Evolutionary conservation across 2,329 filamentous ascomycete genomes (phyloP).

Genomic region (Fusarium bulbicola): DNA sequence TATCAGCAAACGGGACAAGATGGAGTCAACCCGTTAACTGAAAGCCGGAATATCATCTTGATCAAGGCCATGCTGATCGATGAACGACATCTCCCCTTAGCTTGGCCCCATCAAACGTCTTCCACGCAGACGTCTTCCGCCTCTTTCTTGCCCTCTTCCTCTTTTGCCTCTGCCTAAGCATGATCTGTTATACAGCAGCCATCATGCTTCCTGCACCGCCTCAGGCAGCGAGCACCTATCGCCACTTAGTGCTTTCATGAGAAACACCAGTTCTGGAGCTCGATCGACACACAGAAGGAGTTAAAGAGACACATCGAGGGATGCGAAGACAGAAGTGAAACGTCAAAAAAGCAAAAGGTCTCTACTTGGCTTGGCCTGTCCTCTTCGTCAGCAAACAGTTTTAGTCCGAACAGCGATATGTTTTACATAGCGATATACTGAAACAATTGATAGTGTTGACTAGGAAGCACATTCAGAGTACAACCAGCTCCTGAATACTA

Average conservation of each 20-base stretch:
- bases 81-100: neutral
- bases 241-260: neutral
- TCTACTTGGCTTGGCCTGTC: neutral
- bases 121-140: too few relatives aligned
- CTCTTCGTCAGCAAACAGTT: neutral
- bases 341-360: neutral
- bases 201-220: neutral
- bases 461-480: neutral
- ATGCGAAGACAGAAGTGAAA: neutral
- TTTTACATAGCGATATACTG: neutral
- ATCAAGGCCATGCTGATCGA: neutral
- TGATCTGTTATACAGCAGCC: neutral
- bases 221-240: neutral
- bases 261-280: neutral
- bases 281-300: neutral
- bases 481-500: neutral
- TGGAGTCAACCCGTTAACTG: neutral
- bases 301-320: neutral
- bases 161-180: neutral
- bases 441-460: neutral
- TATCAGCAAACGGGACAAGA: neutral
- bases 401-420: neutral
- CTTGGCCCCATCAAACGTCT: neutral
- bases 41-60: neutral
- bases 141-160: neutral